Base-by-base conservation (phyloP, 2,329 filamentous ascomycete genomes). In the Hypocrella siamensis region DNA sequence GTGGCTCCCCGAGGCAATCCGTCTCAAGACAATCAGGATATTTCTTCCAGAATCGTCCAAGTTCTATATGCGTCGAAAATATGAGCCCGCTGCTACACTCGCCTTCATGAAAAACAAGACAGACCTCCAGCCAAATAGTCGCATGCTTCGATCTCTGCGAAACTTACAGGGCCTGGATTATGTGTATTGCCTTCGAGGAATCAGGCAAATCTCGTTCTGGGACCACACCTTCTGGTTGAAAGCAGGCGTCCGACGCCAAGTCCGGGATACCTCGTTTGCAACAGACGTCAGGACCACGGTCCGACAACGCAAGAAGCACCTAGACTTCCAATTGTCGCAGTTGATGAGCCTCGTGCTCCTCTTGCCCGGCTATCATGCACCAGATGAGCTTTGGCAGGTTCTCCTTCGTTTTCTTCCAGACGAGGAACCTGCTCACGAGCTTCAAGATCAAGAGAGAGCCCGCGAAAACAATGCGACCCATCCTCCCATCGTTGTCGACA, bases 161-260 rank as follows among this genome's bases (percentile, higher is more conserved):
- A 55, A 43, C 0, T 15, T 64, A 0, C 62, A 65, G 17, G 65
- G 65, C 0, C 37, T 60, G 1, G 61, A 67, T 26, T 60, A 56
- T 17, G 26, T 68, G 3, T 43, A 52, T 10, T 45, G 52, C 17
- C 54, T 68, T 4, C 56, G 65, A 1, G 64, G 63, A 0, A 38
- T 68, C 28, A 35, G 44, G 1, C 45, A 43, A n/a, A 35, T 65
- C 1, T 45, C 51, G 0, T 57, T 66, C 32, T 59, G 55, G 34
- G 60, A 67, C 34, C 47, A 53, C 3, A 41, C 54, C 15, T 35
- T 40, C 10, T 55, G 46, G 41, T n/a, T 39, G 0, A 10, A 17
- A 0, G 1, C 5, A 0, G 11, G 28, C 3, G 9, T 8, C 3
- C 41, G 36, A 17, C 12, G 24, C 0, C 32, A 34, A 0, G 40